Evolutionary conservation across 331 rosid species (phyloP), one percentile per base, ranked within the genome.

Genomic region (Pyrus hybrid): DNA sequence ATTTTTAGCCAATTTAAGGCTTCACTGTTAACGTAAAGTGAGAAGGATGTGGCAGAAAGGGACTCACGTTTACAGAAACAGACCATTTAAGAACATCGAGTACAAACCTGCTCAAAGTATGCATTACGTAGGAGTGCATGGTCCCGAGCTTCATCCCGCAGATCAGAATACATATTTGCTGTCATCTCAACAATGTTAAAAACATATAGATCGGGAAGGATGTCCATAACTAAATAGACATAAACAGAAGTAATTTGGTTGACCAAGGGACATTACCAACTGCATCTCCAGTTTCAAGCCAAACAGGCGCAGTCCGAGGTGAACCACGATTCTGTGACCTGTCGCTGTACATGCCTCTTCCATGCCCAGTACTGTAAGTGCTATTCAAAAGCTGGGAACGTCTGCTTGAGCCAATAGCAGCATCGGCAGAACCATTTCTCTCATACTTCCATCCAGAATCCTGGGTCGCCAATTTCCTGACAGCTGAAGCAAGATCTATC

Each of bases 221-320:
- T 60, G 23, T 71, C 79, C 72, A 82, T 45, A 77, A 68, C 77
- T 68, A 73, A 79, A 86, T 68, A 79, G 70, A 83, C 63, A 86
- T 25, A 85, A 72, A 81, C 77, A 80, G 70, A 86, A 67, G 21
- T 64, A 73, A 63, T 60, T 81, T 65, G 79, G 77, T 63, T 75
- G 81, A 75, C 78, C 76, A 73, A 58, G 77, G 72, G 84, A 84
- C 82, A 90, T 88, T 93, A 93, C 98, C 98, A 66, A 91, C 98
- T 56, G 97, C 85, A 8, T 93, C 98, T 60, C 98, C 98, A 13
- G 98, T 93, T 84, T 93, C 98, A 80, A 93, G 96, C 98, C 98
- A 93, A 73, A 87, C 84, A 17, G 98, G 97, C 71, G 96, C 89
- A 68, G 88, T 76, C 77, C 91, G 86, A 81, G 90, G 57, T 80